Evolutionary conservation across 2,329 filamentous ascomycete genomes (phyloP).

Genomic region (Verticillium alfalfae): DNA sequence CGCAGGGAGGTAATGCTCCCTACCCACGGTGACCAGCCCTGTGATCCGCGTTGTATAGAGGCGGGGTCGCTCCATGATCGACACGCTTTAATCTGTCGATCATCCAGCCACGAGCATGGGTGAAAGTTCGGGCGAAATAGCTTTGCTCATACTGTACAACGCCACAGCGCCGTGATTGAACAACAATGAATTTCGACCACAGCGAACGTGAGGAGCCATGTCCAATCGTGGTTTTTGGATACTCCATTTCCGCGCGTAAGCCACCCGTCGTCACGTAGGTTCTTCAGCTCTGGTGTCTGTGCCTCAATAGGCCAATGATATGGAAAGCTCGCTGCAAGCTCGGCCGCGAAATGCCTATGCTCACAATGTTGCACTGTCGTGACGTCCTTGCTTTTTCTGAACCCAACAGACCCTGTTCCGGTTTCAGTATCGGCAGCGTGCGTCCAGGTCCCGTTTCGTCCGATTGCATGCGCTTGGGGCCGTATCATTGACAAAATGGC

Average conservation of each 20-base stretch:
- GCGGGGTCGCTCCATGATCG: background rate
- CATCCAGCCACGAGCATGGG: background rate
- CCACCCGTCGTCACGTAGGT: background rate
- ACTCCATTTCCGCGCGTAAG: background rate
- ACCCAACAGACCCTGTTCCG: background rate
- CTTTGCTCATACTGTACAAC: background rate
- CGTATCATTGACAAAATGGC: background rate
- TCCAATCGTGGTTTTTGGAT: too few relatives aligned
- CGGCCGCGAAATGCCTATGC: background rate
- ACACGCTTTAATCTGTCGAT: background rate
- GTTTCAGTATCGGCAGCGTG: background rate
- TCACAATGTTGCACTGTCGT: background rate
- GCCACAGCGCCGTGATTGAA: too few relatives aligned
- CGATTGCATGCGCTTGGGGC: background rate
- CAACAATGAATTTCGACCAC: too few relatives aligned
- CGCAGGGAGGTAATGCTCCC: too few relatives aligned
- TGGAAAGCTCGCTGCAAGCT: background rate
- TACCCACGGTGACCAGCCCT: too few relatives aligned
- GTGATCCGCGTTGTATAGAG: background rate
- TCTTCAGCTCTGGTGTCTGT: background rate
- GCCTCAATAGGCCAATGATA: background rate
- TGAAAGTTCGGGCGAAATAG: background rate
- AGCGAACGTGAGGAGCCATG: too few relatives aligned
- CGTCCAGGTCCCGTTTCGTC: slow-evolving; percentile 1
- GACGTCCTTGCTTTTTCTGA: background rate